Conservation (phyloP, 2,329 filamentous ascomycete genomes). For the Blastomyces gilchristii region DNA sequence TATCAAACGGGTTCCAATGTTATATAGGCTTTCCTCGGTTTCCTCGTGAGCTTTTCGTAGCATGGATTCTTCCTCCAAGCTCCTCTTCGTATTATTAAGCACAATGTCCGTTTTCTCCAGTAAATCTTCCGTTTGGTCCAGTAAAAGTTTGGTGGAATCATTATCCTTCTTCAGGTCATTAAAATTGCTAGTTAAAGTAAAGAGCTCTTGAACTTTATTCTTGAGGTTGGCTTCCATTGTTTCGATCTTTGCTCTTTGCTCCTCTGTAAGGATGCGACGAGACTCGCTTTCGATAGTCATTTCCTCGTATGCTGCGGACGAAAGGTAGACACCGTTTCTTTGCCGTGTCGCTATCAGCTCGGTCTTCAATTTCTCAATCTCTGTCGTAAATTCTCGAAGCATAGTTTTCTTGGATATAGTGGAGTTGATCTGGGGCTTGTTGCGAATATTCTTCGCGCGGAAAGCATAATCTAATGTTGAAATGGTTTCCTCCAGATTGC, state of each 20-base stretch:
- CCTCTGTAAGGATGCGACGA: conserved; percentile 77
- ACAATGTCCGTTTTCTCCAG: conserved; percentile 83
- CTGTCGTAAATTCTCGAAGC: conserved; percentile 75
- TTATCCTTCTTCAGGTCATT: conserved; percentile 83
- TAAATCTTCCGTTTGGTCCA: conserved; percentile 71
- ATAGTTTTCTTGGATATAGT: conserved; percentile 88
- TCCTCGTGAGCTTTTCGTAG: conserved; percentile 74
- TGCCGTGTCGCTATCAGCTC: conserved; percentile 88
- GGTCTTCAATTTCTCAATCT: conserved; percentile 90
- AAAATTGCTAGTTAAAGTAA: conserved; percentile 75
- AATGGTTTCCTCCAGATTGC: conserved; percentile 94
- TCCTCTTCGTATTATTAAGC: conserved; percentile 63
- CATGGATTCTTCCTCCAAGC: conserved; percentile 66
- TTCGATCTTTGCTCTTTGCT: conserved; percentile 84
- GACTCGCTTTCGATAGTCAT: conserved; percentile 89
- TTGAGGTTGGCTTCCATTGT: conserved; percentile 82
- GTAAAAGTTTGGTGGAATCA: conserved; percentile 58
- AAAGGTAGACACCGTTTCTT: conserved; percentile 88
- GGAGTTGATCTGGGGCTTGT: conserved; percentile 92
- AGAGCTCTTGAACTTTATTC: conserved; percentile 89
- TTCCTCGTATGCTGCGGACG: conserved; percentile 80
- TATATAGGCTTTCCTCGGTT: conserved; percentile 67
- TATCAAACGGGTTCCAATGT: conserved; percentile 65
- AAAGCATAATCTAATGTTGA: conserved; percentile 97
- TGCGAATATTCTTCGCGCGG: conserved; percentile 94